Conservation (phyloP, 805 yeast genomes). For the Zygosaccharomyces gambellarensis region DNA sequence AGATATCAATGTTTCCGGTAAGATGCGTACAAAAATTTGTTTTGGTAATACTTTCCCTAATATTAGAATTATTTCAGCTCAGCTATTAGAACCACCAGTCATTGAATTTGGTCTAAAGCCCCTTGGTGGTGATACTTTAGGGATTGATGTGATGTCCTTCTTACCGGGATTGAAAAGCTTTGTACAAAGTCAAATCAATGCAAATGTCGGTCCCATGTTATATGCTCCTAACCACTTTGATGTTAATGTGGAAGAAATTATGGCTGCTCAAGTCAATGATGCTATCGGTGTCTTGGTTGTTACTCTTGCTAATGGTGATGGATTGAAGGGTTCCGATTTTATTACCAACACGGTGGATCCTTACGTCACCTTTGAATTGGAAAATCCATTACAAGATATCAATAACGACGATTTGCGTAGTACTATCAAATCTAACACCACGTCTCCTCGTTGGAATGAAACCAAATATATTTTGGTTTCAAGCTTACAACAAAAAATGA, state of each 20-base stretch:
- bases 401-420: conserved; percentile 41
- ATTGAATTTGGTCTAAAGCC: conserved; percentile 80
- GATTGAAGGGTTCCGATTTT: conserved; percentile 40
- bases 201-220: conserved; percentile 68
- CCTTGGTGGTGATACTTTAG: conserved; percentile 85
- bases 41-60: conserved; percentile 71
- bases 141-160: conserved; percentile 77
- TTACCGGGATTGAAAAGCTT: conserved; percentile 74
- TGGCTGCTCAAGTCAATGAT: conserved; percentile 59
- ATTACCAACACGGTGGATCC: conserved; percentile 51
- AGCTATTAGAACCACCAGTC: conserved; percentile 70
- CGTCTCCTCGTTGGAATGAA: conserved; percentile 63
- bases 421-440: conserved; percentile 50
- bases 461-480: conserved; percentile 56
- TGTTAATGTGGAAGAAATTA: conserved; percentile 65
- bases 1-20: conserved; percentile 71
- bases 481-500: conserved; percentile 51
- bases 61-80: conserved; percentile 63
- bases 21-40: conserved; percentile 58
- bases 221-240: conserved; percentile 81
- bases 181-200: conserved; percentile 64
- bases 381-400: conserved; percentile 43
- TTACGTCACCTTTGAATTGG: conserved; percentile 45
- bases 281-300: conserved; percentile 67
- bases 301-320: conserved; percentile 50